Conservation (phyloP, 2,329 filamentous ascomycete genomes). For the Dendrostoma leiphaemia region DNA sequence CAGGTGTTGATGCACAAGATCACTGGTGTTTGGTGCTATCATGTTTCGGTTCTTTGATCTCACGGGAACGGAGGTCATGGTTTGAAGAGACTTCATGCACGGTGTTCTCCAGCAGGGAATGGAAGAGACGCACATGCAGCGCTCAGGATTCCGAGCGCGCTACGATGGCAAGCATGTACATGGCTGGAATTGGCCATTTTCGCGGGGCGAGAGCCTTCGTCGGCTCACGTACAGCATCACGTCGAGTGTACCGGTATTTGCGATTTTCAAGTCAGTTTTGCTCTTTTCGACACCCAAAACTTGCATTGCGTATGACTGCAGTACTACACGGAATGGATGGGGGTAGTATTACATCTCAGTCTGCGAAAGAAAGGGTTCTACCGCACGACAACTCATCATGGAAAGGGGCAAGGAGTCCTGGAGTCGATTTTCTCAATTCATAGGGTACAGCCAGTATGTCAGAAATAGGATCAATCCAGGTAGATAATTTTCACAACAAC, state of each 20-base stretch:
- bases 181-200: neutral
- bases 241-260: conserved; percentile 8
- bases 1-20: neutral
- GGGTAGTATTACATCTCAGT: conserved; percentile 3
- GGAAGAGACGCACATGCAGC: neutral
- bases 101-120: neutral
- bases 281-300: conserved; percentile 1
- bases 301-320: conserved; percentile 13
- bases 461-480: conserved; percentile 16
- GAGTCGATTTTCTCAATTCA: conserved; percentile 15
- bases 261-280: neutral
- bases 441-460: conserved; percentile 14
- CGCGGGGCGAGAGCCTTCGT: neutral
- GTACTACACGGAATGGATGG: conserved; percentile 8
- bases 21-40: neutral
- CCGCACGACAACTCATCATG: conserved; percentile 10
- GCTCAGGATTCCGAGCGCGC: neutral
- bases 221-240: conserved; percentile 2
- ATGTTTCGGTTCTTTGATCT: conserved; percentile 1
- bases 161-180: conserved; percentile 1
- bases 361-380: conserved; percentile 9
- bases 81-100: neutral
- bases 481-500: conserved; percentile 20
- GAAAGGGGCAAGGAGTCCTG: conserved; percentile 18
- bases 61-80: conserved; percentile 1